These are phyloP conservation scores for Penicillium decumbens DNA, from an alignment of 2,329 filamentous ascomycete genomes.

Conservation along the genomic window DNA sequence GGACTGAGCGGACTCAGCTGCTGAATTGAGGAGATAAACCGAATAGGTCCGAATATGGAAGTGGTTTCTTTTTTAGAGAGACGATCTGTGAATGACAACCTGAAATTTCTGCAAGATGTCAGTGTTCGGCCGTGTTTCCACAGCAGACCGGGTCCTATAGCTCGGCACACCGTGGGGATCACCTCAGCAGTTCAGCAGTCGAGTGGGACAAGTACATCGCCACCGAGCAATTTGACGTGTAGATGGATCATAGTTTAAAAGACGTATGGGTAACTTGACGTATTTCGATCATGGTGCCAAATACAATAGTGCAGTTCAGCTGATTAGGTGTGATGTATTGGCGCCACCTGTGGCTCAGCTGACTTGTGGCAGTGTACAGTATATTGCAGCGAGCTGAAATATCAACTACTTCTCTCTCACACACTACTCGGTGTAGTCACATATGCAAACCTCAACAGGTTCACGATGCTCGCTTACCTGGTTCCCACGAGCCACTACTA, in stretches of 20 bases:
- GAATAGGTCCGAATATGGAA: not conserved
- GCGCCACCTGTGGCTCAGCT: conserved; percentile 23
- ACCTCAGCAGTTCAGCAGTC: not conserved
- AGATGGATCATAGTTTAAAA: conserved; percentile 6
- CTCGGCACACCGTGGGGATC: not conserved
- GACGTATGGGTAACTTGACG: not conserved
- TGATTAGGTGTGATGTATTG: not conserved
- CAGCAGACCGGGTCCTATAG: not conserved
- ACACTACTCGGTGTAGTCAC: not conserved
- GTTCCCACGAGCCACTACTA: conserved; percentile 8
- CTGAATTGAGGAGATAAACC: conserved; percentile 19
- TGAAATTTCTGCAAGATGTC: conserved; percentile 12
- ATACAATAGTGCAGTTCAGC: conserved; percentile 8
- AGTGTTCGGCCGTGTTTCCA: conserved; percentile 12
- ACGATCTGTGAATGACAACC: conserved; percentile 21
- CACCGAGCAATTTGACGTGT: not conserved
- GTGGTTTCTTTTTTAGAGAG: conserved; percentile 8
- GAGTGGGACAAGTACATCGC: conserved; percentile 4
- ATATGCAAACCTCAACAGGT: not conserved
- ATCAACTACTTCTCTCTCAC: not conserved
- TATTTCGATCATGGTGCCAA: not conserved
- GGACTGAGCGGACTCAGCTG: conserved; percentile 59
- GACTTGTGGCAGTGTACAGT: conserved; percentile 10
- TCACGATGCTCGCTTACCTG: not conserved
- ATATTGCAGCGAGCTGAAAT: not conserved